Percentiles rank a stretch among this genome's conserved stretches.
Evolutionary conservation across 495 filamentous ascomycete species (phyloP).

Genomic region (Letharia columbiana): DNA sequence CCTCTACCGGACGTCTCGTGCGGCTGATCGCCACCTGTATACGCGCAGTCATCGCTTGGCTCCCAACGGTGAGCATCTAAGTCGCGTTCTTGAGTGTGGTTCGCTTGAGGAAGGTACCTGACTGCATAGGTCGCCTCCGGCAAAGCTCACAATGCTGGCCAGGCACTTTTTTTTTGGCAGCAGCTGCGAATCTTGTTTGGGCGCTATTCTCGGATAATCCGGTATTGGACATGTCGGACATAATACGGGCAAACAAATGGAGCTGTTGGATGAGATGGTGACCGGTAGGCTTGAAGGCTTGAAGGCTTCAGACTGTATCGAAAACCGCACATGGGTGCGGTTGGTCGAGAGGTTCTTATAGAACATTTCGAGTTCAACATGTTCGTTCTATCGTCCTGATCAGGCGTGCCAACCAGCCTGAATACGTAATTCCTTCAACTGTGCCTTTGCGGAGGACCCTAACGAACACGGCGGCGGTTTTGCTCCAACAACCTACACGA

Average conservation of each 20-base stretch:
- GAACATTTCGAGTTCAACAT: not conserved
- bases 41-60: constrained; percentile 38
- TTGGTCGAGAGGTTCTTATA: no score
- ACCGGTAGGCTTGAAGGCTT: not conserved
- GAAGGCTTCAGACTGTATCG: not conserved
- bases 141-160: constrained; percentile 29
- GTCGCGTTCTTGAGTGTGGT: no score
- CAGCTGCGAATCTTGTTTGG: constrained; percentile 47
- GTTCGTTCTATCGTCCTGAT: not conserved
- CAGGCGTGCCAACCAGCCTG: not conserved
- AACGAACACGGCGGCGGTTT: not conserved
- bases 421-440: not conserved
- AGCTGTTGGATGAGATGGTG: not conserved
- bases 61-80: not conserved
- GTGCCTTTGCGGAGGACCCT: not conserved
- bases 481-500: not conserved
- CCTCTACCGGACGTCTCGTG: constrained; percentile 40
- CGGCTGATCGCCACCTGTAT: constrained; percentile 46
- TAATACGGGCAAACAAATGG: not conserved
- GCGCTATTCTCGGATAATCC: constrained; percentile 57
- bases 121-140: constrained; percentile 37
- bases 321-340: no score
- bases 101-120: constrained; percentile 30
- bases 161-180: constrained; percentile 45
- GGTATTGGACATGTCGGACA: constrained; percentile 44